phyloP scores from a whole-genome alignment of 805 yeast species.

The Schwanniomyces polymorphus region DNA sequence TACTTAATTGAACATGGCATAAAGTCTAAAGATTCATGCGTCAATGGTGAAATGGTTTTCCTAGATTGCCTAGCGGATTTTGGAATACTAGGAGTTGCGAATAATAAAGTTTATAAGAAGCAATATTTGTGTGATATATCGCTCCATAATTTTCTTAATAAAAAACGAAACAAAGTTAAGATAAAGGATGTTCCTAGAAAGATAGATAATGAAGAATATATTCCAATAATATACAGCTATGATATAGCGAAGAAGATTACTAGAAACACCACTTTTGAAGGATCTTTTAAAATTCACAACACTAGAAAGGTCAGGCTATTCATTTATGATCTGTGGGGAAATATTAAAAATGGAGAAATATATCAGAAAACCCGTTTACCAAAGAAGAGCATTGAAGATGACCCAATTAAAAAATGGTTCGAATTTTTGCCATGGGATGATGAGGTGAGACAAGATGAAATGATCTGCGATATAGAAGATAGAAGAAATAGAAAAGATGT shows the following conservation, averaged over 20 bases:
- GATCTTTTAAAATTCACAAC: too few relatives aligned
- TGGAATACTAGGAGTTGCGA: background rate
- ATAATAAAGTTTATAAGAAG: background rate
- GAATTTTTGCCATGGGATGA: background rate
- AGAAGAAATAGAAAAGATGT: background rate
- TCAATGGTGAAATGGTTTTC: background rate
- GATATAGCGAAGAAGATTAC: constrained; percentile 1
- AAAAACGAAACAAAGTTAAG: background rate
- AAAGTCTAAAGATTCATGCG: background rate
- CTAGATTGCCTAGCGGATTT: background rate
- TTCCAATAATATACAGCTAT: background rate
- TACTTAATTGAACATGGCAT: constrained; percentile 3
- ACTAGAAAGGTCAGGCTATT: too few relatives aligned
- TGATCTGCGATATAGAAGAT: background rate
- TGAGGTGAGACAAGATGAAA: background rate
- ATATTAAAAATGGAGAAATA: too few relatives aligned
- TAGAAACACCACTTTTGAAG: constrained; percentile 1
- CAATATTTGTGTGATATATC: background rate
- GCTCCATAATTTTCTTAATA: background rate
- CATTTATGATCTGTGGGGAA: background rate
- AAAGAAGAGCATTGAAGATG: background rate
- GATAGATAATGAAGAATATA: background rate
- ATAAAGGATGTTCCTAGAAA: background rate
- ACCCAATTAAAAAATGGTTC: background rate
- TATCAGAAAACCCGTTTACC: too few relatives aligned